Evolutionary conservation across 139 green algal genomes (phyloP), one percentile per base, ranked within the genome.

Genomic region (Auxenochlorella pyrenoidosa): DNA sequence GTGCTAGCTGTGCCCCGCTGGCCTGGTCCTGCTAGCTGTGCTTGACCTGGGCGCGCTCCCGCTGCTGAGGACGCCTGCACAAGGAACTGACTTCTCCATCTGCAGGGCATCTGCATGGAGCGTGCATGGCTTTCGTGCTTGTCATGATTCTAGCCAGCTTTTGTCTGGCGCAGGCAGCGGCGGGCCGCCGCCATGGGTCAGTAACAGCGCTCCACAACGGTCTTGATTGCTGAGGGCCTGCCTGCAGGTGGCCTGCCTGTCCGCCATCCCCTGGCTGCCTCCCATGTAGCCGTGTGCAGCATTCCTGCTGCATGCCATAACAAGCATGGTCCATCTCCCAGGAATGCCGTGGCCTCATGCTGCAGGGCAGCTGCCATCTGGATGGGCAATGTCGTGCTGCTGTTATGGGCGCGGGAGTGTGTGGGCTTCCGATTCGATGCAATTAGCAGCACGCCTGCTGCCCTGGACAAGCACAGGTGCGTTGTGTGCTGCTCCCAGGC

Each of bases 91-190:
- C n/a, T n/a, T n/a, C n/a, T n/a, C n/a, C n/a, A n/a, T 73, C 32
- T 73, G 75, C 91, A 93, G 89, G 51, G 15, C 91, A 89, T 13
- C 81, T 96, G 10, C 94, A 96, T 71, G 94, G 94, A 18, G 83
- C 83, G 6, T 90, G 51, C 32, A 51, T 91, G 0, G 0, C 93
- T 0, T 92, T 90, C 51, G 68, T 92, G 0, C 36, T 96, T n/a
- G 40, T 63, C n/a, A 59, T 95, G 16, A 41, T 44, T 0, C 26
- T 65, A 15, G 22, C 43, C 72, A 92, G 88, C 66, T 94, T 90
- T 82, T 54, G 63, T n/a, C 2, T 95, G 15, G 44, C 83, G 1
- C 83, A 90, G 22, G 22, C 30, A 13, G 22, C 68, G 32, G 89
- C 88, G 1, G 79, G 76, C 6, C 51, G 63, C 0, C 60, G 13